A percentile compares a stretch with the other conserved stretches of the same genome.
Evolutionary conservation across 148 eudicot genomes (phyloP).

Genomic region (Amaranthus cruentus): DNA sequence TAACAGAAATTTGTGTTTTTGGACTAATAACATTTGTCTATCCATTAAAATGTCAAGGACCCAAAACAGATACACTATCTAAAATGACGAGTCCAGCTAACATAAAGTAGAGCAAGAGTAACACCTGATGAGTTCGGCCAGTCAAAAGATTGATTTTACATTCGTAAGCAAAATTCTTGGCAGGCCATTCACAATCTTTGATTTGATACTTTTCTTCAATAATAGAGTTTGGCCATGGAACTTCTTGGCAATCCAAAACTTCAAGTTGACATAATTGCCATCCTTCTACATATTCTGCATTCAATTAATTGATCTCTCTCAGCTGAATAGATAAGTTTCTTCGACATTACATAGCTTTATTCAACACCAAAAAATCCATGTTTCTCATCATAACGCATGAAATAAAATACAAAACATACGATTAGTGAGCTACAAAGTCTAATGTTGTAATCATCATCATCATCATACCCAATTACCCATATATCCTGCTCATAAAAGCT

Average conservation of each 20-base stretch:
- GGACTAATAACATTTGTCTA: background rate
- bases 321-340: background rate
- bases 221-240: constrained; percentile 64
- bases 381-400: background rate
- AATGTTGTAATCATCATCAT: background rate
- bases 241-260: constrained; percentile 81
- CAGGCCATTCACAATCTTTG: constrained; percentile 78
- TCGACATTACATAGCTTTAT: background rate
- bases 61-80: background rate
- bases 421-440: too few species aligned
- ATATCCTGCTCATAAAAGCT: background rate
- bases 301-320: background rate
- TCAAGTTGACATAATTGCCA: constrained; percentile 91
- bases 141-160: constrained; percentile 88
- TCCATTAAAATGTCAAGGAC: background rate
- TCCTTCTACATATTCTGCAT: constrained; percentile 58
- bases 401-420: too few species aligned
- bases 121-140: constrained; percentile 96
- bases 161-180: constrained; percentile 68
- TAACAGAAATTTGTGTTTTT: background rate
- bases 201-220: constrained; percentile 42
- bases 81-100: background rate
- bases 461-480: background rate
- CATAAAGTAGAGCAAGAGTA: background rate
- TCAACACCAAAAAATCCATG: background rate